These are phyloP conservation scores for Pittosporum tobira DNA, from an alignment of 129 eudicot genomes.

Conservation along the genomic window DNA sequence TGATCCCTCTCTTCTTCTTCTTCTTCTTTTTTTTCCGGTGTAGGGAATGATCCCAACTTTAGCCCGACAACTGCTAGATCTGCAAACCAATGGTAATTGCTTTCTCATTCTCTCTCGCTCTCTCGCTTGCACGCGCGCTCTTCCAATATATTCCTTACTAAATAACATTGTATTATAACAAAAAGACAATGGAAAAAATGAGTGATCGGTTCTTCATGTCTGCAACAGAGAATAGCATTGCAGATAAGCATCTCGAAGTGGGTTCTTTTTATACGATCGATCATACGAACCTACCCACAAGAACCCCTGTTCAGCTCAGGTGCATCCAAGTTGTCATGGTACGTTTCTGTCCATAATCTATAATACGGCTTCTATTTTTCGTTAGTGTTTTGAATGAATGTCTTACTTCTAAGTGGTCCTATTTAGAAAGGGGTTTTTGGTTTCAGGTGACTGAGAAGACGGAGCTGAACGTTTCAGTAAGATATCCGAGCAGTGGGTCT, in stretches of 20 bases:
- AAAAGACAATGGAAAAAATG: too few species aligned
- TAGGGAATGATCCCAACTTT: constrained; percentile 34
- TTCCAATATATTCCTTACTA: too few species aligned
- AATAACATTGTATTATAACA: too few species aligned
- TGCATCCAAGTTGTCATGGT: constrained; percentile 75
- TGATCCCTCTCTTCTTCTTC: too few species aligned
- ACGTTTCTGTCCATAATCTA: too few species aligned
- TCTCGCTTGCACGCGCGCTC: not conserved
- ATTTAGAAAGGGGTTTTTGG: too few species aligned
- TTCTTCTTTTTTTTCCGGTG: too few species aligned
- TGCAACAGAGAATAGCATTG: too few species aligned
- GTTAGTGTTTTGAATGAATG: not conserved
- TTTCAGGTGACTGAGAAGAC: constrained; percentile 84
- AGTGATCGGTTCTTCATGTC: too few species aligned
- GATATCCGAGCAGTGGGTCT: constrained; percentile 66
- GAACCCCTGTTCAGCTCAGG: constrained; percentile 60
- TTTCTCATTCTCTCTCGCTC: not conserved
- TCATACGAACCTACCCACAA: constrained; percentile 52
- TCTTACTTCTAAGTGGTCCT: too few species aligned
- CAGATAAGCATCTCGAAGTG: constrained; percentile 33
- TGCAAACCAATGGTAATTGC: constrained; percentile 21
- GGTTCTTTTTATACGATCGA: constrained; percentile 73
- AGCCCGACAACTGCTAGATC: constrained; percentile 25
- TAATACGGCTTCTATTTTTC: not conserved
- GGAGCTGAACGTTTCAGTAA: constrained; percentile 49